Evolutionary conservation across 2,329 filamentous ascomycete genomes (phyloP), one percentile per base, ranked within the genome.

Genomic region (Colletotrichum phormii): DNA sequence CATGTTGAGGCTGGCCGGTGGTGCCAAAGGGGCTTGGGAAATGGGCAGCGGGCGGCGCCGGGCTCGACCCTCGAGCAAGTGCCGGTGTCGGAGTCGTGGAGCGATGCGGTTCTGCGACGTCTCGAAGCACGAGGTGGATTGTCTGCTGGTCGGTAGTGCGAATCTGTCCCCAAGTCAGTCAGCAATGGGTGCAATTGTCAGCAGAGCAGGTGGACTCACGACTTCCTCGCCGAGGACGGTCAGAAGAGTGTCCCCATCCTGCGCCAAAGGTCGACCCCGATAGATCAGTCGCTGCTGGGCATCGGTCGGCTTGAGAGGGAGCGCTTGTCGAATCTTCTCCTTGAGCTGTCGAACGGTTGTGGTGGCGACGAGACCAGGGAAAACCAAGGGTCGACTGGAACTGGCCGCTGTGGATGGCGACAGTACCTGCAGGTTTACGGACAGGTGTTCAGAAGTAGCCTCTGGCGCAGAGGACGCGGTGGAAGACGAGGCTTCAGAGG

Each of bases 201-300:
- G 51, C 55, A 72, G 57, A 58, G 60, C 57, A 51, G 63, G 31
- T n/a, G 51, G 46, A 77, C 86, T 75, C 83, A 90, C 89, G 65
- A 83, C 80, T 72, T 89, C 86, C 68, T 85, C 82, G 3, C 90
- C 89, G 77, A 92, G 89, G 3, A 92, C 80, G 49, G 89, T 86
- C 29, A 85, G 77, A 81, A 92, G 82, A 18, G 86, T 90, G 70
- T 90, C 88, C 12, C 82, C 81, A 49, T 91, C 89, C 62, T 86
- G 86, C 35, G 83, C 79, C 60, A 92, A 81, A 59, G 90, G 84
- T 46, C 89, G 87, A 1, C 90, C 90, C 54, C 88, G 84, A 76
- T 92, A 87, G 49, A 92, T 92, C 71, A 92, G 81, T 54, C 90
- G 85, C 78, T 92, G 89, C 42, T 87, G 84, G 42, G 89, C 85